A percentile compares a stretch with the other conserved stretches of the same genome.
Conservation (phyloP, 768 basidiomycete species). For the Polyporus arcularius region DNA sequence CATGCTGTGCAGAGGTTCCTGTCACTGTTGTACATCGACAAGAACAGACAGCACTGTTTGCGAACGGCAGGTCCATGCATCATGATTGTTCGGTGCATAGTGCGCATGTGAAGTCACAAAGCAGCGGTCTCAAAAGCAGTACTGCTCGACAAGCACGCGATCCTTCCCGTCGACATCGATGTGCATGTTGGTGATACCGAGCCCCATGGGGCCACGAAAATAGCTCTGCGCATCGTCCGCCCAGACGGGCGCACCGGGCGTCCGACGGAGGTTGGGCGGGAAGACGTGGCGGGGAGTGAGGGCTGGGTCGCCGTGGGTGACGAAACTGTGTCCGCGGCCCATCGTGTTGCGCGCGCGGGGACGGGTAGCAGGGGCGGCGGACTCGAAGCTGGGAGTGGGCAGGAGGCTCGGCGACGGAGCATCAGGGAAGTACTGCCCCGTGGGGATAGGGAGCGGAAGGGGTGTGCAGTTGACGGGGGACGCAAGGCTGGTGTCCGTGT, state of each 20-base stretch:
- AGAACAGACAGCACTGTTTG: no score
- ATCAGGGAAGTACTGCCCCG: neutral
- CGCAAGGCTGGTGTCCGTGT: neutral
- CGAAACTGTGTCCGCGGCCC: neutral
- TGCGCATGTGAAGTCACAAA: neutral
- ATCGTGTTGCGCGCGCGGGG: neutral
- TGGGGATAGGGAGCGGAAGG: neutral
- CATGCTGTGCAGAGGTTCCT: neutral
- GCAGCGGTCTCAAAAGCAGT: neutral
- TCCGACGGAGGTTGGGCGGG: slow-evolving; percentile 13
- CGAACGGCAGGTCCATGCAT: no score
- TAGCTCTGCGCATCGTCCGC: slow-evolving; percentile 4
- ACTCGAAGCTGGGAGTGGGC: slow-evolving; percentile 4
- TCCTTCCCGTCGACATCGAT: neutral
- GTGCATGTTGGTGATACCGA: slow-evolving; percentile 1
- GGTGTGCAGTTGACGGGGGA: neutral
- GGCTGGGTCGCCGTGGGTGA: slow-evolving; percentile 9
- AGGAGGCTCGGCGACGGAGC: slow-evolving; percentile 16
- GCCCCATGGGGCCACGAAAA: slow-evolving; percentile 8
- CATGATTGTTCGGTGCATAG: no score
- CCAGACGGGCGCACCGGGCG: slow-evolving; percentile 16
- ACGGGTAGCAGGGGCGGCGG: neutral
- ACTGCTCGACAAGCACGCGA: neutral
- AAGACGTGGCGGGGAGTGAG: slow-evolving; percentile 10
- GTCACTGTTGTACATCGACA: no score